These are phyloP conservation scores for Linum usitatissimum DNA, from an alignment of 345 rosid species.

Conservation along the genomic window DNA sequence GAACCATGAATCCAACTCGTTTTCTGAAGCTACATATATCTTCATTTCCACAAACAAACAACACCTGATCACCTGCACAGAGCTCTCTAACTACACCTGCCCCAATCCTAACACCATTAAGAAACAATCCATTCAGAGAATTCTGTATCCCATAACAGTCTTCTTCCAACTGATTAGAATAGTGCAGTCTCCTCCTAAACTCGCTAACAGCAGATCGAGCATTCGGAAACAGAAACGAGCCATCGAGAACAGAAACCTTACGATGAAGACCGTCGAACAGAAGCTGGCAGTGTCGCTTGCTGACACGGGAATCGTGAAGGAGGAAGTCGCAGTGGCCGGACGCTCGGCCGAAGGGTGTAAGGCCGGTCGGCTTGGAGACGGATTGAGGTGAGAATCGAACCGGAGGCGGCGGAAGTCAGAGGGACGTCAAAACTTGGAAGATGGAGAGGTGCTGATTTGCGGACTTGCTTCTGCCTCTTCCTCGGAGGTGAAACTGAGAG, in stretches of 20 bases:
- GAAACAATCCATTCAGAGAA: conserved; percentile 58
- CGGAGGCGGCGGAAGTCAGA: conserved; percentile 36
- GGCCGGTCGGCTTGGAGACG: conserved; percentile 37
- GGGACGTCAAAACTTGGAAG: conserved; percentile 38
- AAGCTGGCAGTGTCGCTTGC: conserved; percentile 72
- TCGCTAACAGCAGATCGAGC: conserved; percentile 23
- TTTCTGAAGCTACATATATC: conserved; percentile 27
- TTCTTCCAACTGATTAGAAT: conserved; percentile 23
- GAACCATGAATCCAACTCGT: conserved; percentile 56
- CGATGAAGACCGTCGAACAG: conserved; percentile 37
- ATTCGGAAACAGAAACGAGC: conserved; percentile 19
- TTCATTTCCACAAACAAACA: conserved; percentile 49
- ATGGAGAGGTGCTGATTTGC: conserved; percentile 34
- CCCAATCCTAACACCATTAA: conserved; percentile 42
- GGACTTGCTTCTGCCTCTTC: conserved; percentile 18
- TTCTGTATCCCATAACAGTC: conserved; percentile 18
- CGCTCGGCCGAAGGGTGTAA: conserved; percentile 52
- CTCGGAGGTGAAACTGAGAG: conserved; percentile 9
- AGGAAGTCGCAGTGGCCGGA: conserved; percentile 34
- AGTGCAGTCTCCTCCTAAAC: conserved; percentile 31
- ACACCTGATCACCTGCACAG: conserved; percentile 59
- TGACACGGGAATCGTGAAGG: conserved; percentile 33
- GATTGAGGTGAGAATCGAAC: conserved; percentile 28
- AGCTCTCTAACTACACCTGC: conserved; percentile 34
- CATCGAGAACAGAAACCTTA: conserved; percentile 51